A percentile compares a stretch with the other conserved stretches of the same genome.
Evolutionary conservation across 192 early-diverging fungal species (phyloP).

Genomic region (Mortierella claussenii): DNA sequence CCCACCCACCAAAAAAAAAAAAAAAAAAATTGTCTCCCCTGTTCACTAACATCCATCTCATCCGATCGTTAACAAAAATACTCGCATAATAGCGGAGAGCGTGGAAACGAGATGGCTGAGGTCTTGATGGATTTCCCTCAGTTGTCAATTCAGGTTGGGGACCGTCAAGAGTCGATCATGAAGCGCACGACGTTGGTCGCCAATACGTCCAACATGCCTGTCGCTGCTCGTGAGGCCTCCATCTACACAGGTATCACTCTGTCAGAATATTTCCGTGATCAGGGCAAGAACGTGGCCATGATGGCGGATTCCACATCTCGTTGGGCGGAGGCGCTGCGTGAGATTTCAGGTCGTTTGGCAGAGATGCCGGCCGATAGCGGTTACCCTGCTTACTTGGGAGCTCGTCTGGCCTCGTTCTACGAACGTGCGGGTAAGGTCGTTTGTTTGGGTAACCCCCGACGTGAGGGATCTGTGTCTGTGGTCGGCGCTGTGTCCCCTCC

Average conservation of each 20-base stretch:
- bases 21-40: too few relatives aligned
- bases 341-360: slow-evolving; percentile 99
- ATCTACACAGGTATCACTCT: slow-evolving; percentile 99
- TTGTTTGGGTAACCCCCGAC: slow-evolving; percentile 94
- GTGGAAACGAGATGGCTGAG: slow-evolving; percentile 99
- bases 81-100: slow-evolving; percentile 73
- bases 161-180: slow-evolving; percentile 99
- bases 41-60: too few relatives aligned
- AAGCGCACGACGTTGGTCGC: slow-evolving; percentile 99
- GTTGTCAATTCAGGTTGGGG: slow-evolving; percentile 93
- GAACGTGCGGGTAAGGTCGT: slow-evolving; percentile 98
- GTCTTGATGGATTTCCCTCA: slow-evolving; percentile 99
- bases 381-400: slow-evolving; percentile 98
- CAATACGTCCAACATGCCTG: slow-evolving; percentile 99
- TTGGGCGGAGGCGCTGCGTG: slow-evolving; percentile 99
- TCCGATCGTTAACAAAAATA: slow-evolving; percentile 2
- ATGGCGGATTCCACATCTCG: slow-evolving; percentile 99
- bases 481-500: slow-evolving; percentile 99
- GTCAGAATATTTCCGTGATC: slow-evolving; percentile 99
- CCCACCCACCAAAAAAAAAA: too few relatives aligned
- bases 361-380: slow-evolving; percentile 98
- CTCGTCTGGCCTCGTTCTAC: slow-evolving; percentile 99
- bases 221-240: slow-evolving; percentile 99
- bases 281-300: slow-evolving; percentile 99
- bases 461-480: slow-evolving; percentile 95